Base-by-base conservation (phyloP, 257 asterid genomes). In the Fraxinus excelsior region DNA sequence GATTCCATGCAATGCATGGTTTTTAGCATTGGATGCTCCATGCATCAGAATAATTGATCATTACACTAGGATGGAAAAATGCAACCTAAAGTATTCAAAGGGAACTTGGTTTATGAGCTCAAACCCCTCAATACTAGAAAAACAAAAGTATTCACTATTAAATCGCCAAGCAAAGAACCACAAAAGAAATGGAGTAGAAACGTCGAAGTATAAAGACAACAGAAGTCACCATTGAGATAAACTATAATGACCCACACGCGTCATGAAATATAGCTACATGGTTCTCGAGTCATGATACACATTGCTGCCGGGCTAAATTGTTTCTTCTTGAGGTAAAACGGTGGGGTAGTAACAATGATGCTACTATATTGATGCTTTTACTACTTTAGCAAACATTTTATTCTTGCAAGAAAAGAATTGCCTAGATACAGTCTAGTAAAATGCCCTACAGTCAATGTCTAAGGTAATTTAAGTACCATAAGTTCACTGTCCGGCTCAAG, bases 401-500 rank as follows among this genome's bases (percentile, higher is more conserved):
- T 42, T 38, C 29, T 68, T 14, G 71, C n/a, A 21, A 34, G 32
- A 73, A 56, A 29, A 56, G 29, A 56, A 56, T 5, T 56, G 25
- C 70, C 69, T 32, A 64, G 51, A 65, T 42, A 66, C 18, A 69
- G 51, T 75, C 44, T 56, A 69, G 19, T 18, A 35, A 78, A 82
- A 37, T 42, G 67, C n/a, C 21, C 32, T 7, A 37, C 75, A 56
- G 26, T 23, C 70, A 76, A 70, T 74, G 46, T 23, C 16, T 23
- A 18, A 25, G 60, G 67, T 60, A 69, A 65, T 40, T 32, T 13
- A 49, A 79, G 75, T 94, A 94, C 98, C 98, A 92, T 94, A 75
- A 94, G 94, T 82, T 94, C 97, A 80, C 98, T 89, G 85, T 92
- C 97, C 25, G 97, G 96, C 86, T 94, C 96, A 53, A 90, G 90